Conservation (phyloP, 352 stramenopile genomes). For the Phytophthora sp. region DNA sequence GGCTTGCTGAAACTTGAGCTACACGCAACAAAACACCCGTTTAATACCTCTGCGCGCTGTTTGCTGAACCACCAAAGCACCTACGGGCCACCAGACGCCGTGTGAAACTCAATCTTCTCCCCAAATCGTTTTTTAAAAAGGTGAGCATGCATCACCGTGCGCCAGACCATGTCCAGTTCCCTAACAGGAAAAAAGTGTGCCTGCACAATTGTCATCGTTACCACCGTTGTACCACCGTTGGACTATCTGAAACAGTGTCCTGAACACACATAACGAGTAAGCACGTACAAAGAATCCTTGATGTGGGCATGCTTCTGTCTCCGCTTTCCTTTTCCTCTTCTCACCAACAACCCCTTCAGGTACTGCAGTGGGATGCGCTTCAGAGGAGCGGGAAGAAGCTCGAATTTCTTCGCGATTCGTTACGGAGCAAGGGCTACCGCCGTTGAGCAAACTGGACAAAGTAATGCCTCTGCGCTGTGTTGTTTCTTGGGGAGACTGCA, state of each 20-base stretch:
- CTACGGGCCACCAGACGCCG: constrained; percentile 54
- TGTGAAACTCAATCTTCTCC: constrained; percentile 71
- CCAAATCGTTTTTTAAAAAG: constrained; percentile 66
- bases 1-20: constrained; percentile 55
- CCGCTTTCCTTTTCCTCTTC: constrained; percentile 39
- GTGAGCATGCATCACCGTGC: constrained; percentile 66
- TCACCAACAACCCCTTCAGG: constrained; percentile 12
- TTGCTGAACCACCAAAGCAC: constrained; percentile 10
- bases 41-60: not conserved
- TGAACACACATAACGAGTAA: too few relatives aligned
- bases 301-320: not conserved
- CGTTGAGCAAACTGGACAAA: constrained; percentile 43
- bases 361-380: constrained; percentile 15
- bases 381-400: constrained; percentile 22
- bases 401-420: constrained; percentile 2
- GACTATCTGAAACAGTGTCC: too few relatives aligned
- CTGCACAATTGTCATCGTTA: constrained; percentile 22
- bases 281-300: constrained; percentile 48
- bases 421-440: constrained; percentile 8
- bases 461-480: not conserved
- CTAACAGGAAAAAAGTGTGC: constrained; percentile 62
- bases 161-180: constrained; percentile 68
- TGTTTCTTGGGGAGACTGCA: constrained; percentile 2
- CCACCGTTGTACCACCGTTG: not conserved
- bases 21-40: not conserved